These are phyloP conservation scores for Fusarium hainanense DNA, from an alignment of 2,329 filamentous ascomycete species.

Conservation along the genomic window DNA sequence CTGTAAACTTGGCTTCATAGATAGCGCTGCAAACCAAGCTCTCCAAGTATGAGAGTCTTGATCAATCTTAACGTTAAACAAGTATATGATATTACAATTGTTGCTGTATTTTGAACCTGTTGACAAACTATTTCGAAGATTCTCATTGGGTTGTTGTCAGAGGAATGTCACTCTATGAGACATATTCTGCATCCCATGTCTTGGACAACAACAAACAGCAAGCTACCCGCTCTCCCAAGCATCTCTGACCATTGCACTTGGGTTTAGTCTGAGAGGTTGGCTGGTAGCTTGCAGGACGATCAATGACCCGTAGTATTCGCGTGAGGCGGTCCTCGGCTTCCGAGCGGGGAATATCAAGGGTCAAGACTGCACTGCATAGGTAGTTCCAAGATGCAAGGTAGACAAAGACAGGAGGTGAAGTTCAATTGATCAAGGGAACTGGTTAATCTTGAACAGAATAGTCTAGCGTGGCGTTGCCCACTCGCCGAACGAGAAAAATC, in stretches of 20 bases:
- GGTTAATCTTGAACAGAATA: not conserved
- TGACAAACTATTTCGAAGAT: not conserved
- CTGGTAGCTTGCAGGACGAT: conserved; percentile 25
- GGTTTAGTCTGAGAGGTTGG: conserved; percentile 8
- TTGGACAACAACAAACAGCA: not conserved
- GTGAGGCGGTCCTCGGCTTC: conserved; percentile 42
- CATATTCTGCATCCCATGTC: conserved; percentile 4
- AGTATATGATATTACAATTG: not conserved
- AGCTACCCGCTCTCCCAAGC: not conserved
- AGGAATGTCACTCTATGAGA: not conserved
- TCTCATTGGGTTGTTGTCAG: not conserved
- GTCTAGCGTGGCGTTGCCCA: conserved; percentile 22
- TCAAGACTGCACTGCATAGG: conserved; percentile 8
- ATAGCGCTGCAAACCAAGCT: conserved; percentile 24
- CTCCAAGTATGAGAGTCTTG: conserved; percentile 15
- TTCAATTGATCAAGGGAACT: conserved; percentile 1
- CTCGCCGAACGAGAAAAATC: conserved; percentile 41
- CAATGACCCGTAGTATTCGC: conserved; percentile 31
- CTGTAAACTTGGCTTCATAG: conserved; percentile 24
- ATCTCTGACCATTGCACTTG: conserved; percentile 10
- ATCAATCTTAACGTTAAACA: conserved; percentile 21
- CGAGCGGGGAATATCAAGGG: conserved; percentile 38
- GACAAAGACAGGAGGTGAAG: not conserved
- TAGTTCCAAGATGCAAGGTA: not conserved
- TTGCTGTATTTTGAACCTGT: not conserved